A percentile compares a stretch with the other conserved stretches of the same genome.
Conservation (phyloP, 2,329 filamentous ascomycete genomes). For the Paecilomyces sp. region DNA sequence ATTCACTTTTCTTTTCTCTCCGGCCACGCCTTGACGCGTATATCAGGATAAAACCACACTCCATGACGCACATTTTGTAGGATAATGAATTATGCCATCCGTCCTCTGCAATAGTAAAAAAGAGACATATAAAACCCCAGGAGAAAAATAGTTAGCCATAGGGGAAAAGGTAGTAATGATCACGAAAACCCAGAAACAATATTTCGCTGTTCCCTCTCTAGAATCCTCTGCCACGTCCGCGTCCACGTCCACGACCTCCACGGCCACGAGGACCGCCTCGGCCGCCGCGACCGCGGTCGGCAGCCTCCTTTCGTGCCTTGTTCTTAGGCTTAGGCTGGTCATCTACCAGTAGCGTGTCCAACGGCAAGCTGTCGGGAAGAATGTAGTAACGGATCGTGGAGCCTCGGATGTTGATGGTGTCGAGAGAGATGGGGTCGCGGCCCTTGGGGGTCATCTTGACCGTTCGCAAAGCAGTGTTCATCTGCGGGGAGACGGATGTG, state of each 20-base stretch:
- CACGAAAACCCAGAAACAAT: constrained; percentile 13
- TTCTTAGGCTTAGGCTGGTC: constrained; percentile 99
- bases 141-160: background rate
- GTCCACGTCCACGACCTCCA: constrained; percentile 46
- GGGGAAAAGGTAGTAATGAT: constrained; percentile 2
- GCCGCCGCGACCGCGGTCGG: constrained; percentile 44
- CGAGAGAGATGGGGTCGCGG: constrained; percentile 78
- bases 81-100: constrained; percentile 1
- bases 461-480: constrained; percentile 93
- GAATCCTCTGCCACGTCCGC: constrained; percentile 48
- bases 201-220: constrained; percentile 12
- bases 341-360: constrained; percentile 93
- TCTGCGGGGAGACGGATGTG: constrained; percentile 91
- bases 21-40: background rate
- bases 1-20: background rate
- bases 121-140: background rate
- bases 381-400: constrained; percentile 96
- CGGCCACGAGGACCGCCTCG: constrained; percentile 42
- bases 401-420: constrained; percentile 94
- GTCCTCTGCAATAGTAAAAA: background rate
- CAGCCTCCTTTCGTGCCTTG: constrained; percentile 87
- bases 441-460: constrained; percentile 94
- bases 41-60: background rate
- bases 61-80: background rate
- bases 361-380: constrained; percentile 86